Conservation (phyloP, 495 filamentous ascomycete species). For the Umbilicaria muhlenbergii region DNA sequence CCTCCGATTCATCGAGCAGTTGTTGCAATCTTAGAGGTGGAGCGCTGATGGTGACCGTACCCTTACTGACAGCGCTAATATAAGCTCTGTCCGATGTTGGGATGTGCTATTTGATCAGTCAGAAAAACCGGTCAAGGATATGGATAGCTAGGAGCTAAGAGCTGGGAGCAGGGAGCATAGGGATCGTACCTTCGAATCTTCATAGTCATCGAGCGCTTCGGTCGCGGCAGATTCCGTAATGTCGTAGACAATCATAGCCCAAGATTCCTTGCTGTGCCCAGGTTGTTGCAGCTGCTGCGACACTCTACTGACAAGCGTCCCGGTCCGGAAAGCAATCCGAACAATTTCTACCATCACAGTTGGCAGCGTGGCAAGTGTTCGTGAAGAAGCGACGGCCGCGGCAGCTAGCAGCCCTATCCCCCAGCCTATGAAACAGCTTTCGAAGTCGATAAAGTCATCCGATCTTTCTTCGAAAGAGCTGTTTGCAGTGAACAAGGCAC, state of each 20-base stretch:
- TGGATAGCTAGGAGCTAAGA: conserved; percentile 30
- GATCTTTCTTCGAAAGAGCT: conserved; percentile 8
- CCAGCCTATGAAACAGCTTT: conserved; percentile 19
- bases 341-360: conserved; percentile 17
- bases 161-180: conserved; percentile 26
- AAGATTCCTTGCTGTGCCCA: conserved; percentile 14
- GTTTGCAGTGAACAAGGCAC: neutral
- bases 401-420: conserved; percentile 25
- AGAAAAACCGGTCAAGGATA: conserved; percentile 37
- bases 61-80: conserved; percentile 53
- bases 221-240: conserved; percentile 16
- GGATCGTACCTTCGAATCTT: conserved; percentile 19
- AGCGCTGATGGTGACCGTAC: conserved; percentile 56
- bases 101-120: conserved; percentile 33
- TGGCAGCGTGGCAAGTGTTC: conserved; percentile 14
- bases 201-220: conserved; percentile 18
- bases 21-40: conserved; percentile 44
- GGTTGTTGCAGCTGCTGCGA: conserved; percentile 20
- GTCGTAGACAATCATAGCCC: conserved; percentile 25
- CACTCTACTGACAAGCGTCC: conserved; percentile 19
- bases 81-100: conserved; percentile 47
- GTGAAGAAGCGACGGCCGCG: conserved; percentile 31
- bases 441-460: conserved; percentile 5
- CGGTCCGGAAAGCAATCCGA: conserved; percentile 23
- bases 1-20: conserved; percentile 33